phyloP scores from a whole-genome alignment of 345 rosid genomes.

The Reutealis trisperma region DNA sequence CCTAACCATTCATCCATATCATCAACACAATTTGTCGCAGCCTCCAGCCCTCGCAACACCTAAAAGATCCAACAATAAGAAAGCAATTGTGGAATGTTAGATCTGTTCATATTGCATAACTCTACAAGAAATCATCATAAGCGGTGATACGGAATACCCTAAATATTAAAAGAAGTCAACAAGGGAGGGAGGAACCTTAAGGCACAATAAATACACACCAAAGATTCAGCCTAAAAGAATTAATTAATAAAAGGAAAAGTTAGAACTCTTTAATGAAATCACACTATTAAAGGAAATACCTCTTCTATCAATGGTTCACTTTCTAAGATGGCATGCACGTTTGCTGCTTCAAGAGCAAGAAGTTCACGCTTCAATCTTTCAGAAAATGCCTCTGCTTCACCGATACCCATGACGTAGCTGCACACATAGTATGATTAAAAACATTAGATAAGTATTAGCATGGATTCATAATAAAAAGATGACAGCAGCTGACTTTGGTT shows the following conservation, averaged over 20 bases:
- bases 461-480: neutral
- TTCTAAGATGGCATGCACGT: slow-evolving; percentile 98
- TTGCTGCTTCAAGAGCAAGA: slow-evolving; percentile 98
- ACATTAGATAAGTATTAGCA: neutral
- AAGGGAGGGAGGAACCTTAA: neutral
- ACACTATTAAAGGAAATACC: slow-evolving; percentile 43
- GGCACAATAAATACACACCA: neutral
- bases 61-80: slow-evolving; percentile 35
- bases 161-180: neutral
- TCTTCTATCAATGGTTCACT: slow-evolving; percentile 91
- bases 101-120: neutral
- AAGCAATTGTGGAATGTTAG: slow-evolving; percentile 2
- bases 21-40: slow-evolving; percentile 85
- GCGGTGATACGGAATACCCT: neutral
- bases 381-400: slow-evolving; percentile 98
- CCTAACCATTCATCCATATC: slow-evolving; percentile 99
- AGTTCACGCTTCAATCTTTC: slow-evolving; percentile 98
- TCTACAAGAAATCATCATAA: neutral
- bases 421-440: slow-evolving; percentile 18
- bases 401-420: slow-evolving; percentile 98
- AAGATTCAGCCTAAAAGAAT: neutral
- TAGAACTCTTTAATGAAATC: neutral
- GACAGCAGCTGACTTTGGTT: neutral
- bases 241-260: neutral
- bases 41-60: slow-evolving; percentile 97